Evolutionary conservation across 768 basidiomycete genomes (phyloP).

Genomic region (Boletus coccyginus): DNA sequence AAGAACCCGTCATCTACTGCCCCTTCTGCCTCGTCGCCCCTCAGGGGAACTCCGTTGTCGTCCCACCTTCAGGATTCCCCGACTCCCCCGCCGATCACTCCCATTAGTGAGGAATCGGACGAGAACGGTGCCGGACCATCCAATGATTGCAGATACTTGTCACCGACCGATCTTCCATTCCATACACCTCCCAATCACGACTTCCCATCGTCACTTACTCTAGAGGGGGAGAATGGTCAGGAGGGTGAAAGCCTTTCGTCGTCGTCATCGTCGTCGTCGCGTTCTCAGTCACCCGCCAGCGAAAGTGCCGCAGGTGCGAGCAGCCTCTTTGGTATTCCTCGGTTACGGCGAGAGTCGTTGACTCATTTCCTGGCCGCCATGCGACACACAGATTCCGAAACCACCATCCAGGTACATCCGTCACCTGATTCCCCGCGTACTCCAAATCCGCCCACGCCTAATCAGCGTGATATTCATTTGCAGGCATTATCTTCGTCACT

Average conservation of each 20-base stretch:
- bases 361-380: slow-evolving; percentile 59
- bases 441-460: slow-evolving; percentile 84
- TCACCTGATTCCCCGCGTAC: slow-evolving; percentile 78
- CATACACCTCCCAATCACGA: slow-evolving; percentile 49
- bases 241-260: slow-evolving; percentile 29
- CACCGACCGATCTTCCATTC: slow-evolving; percentile 64
- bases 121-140: slow-evolving; percentile 53
- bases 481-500: slow-evolving; percentile 46
- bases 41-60: slow-evolving; percentile 50
- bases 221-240: slow-evolving; percentile 22
- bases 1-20: slow-evolving; percentile 37
- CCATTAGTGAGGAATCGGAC: slow-evolving; percentile 64
- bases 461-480: slow-evolving; percentile 77
- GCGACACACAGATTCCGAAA: slow-evolving; percentile 64
- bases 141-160: slow-evolving; percentile 48
- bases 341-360: slow-evolving; percentile 61
- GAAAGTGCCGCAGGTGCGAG: slow-evolving; percentile 72
- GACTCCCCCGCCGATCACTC: slow-evolving; percentile 68
- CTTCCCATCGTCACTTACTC: slow-evolving; percentile 41
- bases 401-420: slow-evolving; percentile 68
- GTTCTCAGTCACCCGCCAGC: slow-evolving; percentile 57
- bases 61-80: slow-evolving; percentile 47
- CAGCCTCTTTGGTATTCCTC: slow-evolving; percentile 75
- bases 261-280: slow-evolving; percentile 35
- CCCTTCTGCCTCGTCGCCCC: slow-evolving; percentile 61